Percentiles rank a stretch among this genome's conserved stretches.
Evolutionary conservation across 495 filamentous ascomycete species (phyloP).

Genomic region (Penicillium bialowiezense): DNA sequence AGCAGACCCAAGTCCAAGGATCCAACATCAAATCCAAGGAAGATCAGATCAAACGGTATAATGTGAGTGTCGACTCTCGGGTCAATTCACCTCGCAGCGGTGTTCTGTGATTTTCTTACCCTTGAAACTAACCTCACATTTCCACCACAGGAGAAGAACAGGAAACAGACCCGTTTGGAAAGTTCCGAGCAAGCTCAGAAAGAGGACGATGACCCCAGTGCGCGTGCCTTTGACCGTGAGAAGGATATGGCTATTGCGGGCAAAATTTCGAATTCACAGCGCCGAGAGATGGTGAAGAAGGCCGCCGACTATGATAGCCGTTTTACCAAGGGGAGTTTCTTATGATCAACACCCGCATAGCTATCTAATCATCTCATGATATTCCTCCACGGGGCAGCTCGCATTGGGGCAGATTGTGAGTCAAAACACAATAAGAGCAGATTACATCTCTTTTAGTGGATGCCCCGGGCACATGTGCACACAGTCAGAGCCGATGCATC

Average conservation of each 20-base stretch:
- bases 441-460: no score
- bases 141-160: slow-evolving; percentile 50
- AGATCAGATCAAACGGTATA: slow-evolving; percentile 57
- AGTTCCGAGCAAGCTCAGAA: slow-evolving; percentile 54
- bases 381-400: no score
- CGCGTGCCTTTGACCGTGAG: slow-evolving; percentile 83
- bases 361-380: no score
- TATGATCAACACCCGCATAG: no score
- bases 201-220: slow-evolving; percentile 91
- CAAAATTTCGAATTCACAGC: slow-evolving; percentile 69
- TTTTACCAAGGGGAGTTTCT: slow-evolving; percentile 73
- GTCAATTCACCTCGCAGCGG: no score
- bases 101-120: neutral
- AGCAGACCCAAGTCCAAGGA: slow-evolving; percentile 1
- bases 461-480: no score
- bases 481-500: no score
- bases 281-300: slow-evolving; percentile 73
- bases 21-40: slow-evolving; percentile 31
- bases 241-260: slow-evolving; percentile 86
- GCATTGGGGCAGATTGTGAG: no score
- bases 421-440: no score
- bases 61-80: slow-evolving; percentile 39
- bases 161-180: slow-evolving; percentile 63
- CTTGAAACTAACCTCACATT: neutral
- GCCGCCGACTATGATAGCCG: slow-evolving; percentile 79